Conservation (phyloP, 225 moss, liverwort and hornwort species). For the Lunularia cruciata region DNA sequence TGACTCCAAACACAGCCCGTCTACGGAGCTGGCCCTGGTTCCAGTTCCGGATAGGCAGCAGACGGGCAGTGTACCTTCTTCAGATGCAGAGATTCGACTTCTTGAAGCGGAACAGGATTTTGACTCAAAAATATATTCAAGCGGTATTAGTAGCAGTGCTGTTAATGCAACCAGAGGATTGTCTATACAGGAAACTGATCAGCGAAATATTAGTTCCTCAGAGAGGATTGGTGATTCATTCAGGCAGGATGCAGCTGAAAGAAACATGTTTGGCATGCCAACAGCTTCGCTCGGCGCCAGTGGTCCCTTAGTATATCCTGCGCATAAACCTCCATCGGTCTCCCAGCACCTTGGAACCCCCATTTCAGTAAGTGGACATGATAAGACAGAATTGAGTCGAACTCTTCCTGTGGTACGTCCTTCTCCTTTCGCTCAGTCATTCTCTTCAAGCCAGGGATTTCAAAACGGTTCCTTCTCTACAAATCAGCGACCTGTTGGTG, state of each 20-base stretch:
- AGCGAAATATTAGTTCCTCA: background rate
- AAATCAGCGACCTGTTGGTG: conserved; percentile 19
- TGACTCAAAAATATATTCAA: conserved; percentile 18
- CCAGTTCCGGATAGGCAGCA: conserved; percentile 6
- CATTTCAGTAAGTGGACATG: conserved; percentile 15
- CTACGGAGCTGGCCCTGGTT: conserved; percentile 19
- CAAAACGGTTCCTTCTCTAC: conserved; percentile 9
- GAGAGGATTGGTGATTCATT: background rate
- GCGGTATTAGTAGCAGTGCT: conserved; percentile 13
- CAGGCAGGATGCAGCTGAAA: background rate
- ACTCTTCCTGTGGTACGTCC: conserved; percentile 4
- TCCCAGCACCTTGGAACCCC: conserved; percentile 5
- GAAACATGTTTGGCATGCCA: conserved; percentile 3
- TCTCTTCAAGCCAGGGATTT: conserved; percentile 16
- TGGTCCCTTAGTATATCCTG: conserved; percentile 30
- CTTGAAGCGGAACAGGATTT: conserved; percentile 10
- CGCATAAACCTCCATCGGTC: background rate
- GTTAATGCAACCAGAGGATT: background rate
- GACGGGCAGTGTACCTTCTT: background rate
- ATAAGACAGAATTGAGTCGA: conserved; percentile 13
- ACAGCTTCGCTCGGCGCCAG: conserved; percentile 19
- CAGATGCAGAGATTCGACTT: conserved; percentile 1
- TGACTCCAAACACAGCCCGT: conserved; percentile 2
- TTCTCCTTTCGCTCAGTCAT: conserved; percentile 11
- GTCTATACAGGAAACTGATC: background rate